phyloP scores from a whole-genome alignment of 2,329 filamentous ascomycete genomes.

The Blastomyces gilchristii region DNA sequence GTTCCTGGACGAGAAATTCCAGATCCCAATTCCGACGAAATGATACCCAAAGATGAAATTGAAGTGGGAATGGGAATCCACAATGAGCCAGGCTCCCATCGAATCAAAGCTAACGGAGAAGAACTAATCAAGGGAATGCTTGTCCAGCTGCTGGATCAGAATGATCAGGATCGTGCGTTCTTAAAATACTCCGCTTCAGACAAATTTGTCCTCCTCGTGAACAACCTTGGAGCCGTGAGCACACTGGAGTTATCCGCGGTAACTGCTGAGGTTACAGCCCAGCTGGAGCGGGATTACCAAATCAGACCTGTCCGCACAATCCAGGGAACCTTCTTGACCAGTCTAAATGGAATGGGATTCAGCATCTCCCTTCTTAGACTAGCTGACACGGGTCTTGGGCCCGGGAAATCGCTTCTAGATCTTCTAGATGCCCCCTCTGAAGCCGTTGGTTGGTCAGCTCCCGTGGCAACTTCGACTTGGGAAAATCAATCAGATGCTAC shows the following conservation, averaged over 20 bases:
- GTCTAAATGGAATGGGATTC: slow-evolving; percentile 61
- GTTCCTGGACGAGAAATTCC: slow-evolving; percentile 62
- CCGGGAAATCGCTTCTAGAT: slow-evolving; percentile 49
- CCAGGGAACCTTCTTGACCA: slow-evolving; percentile 61
- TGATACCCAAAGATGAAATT: slow-evolving; percentile 44
- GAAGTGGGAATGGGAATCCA: slow-evolving; percentile 67
- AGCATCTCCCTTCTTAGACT: slow-evolving; percentile 57
- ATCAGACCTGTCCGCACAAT: slow-evolving; percentile 54
- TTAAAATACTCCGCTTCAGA: slow-evolving; percentile 48
- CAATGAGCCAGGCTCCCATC: slow-evolving; percentile 50
- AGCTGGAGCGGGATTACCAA: slow-evolving; percentile 48
- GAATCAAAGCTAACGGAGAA: slow-evolving; percentile 40
- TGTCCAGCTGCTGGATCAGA: slow-evolving; percentile 50
- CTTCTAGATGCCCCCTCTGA: slow-evolving; percentile 59
- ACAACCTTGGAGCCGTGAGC: slow-evolving; percentile 60
- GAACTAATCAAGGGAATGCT: slow-evolving; percentile 53
- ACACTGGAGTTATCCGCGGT: slow-evolving; percentile 57
- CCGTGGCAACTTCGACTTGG: slow-evolving; percentile 51
- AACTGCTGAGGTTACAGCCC: slow-evolving; percentile 53
- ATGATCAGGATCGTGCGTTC: slow-evolving; percentile 55
- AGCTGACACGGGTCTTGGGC: slow-evolving; percentile 47
- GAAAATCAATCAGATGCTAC: slow-evolving; percentile 36
- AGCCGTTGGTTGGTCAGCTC: slow-evolving; percentile 56
- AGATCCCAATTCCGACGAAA: slow-evolving; percentile 46
- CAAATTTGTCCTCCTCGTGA: slow-evolving; percentile 54